Evolutionary conservation across 1,284 basidiomycete genomes (phyloP), one percentile per base, ranked within the genome.

Genomic region (Moniliella sp.): DNA sequence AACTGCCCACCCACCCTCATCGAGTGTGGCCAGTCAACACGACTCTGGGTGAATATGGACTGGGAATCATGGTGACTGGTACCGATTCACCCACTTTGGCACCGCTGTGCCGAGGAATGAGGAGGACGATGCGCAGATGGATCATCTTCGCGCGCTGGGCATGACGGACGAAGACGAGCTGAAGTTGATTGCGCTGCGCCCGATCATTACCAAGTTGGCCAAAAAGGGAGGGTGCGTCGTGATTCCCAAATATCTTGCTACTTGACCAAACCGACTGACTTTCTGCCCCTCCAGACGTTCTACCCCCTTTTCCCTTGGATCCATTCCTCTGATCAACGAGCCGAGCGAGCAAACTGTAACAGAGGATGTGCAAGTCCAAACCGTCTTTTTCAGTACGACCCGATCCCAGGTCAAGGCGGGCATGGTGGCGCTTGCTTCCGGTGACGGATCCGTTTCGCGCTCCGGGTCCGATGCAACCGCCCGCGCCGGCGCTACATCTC

Each of bases 281-380:
- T n/a, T n/a, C n/a, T n/a, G n/a, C n/a, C n/a, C n/a, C n/a, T n/a
- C n/a, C n/a, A n/a, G n/a, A n/a, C n/a, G n/a, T n/a, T n/a, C n/a
- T n/a, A n/a, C n/a, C n/a, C n/a, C n/a, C n/a, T n/a, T n/a, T n/a
- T n/a, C n/a, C n/a, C n/a, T n/a, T n/a, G n/a, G n/a, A n/a, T n/a
- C n/a, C n/a, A n/a, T n/a, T n/a, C n/a, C n/a, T n/a, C n/a, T n/a
- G n/a, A n/a, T n/a, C n/a, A n/a, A n/a, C n/a, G n/a, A n/a, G n/a
- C n/a, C n/a, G n/a, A n/a, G n/a, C n/a, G n/a, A n/a, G n/a, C n/a
- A n/a, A n/a, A n/a, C n/a, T n/a, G n/a, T n/a, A n/a, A n/a, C n/a
- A n/a, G 46, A 58, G 11, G 50, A 76, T 3, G 77, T 93, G n/a
- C 79, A 84, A 0, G 83, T 83, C 4, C 82, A 83, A 41, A 97